Conservation (phyloP, 2,329 filamentous ascomycete species). For the Aurifilum marmelostoma region DNA sequence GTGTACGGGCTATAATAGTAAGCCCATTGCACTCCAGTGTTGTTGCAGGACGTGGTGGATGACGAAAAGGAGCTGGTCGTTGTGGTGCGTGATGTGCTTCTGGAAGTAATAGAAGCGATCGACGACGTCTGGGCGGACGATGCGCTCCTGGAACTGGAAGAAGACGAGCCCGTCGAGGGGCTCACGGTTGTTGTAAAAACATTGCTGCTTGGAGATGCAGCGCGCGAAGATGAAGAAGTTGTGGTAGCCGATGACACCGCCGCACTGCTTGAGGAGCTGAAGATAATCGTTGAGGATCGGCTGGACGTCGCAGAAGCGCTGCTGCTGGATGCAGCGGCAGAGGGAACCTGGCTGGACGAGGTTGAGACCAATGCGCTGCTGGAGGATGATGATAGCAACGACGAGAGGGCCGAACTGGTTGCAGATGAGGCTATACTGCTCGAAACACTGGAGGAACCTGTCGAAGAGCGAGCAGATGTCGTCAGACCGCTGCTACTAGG, state of each 20-base stretch:
- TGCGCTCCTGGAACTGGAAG: not conserved
- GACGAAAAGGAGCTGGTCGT: not conserved
- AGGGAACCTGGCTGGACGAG: no score
- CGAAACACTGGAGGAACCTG: not conserved
- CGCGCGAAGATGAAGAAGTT: not conserved
- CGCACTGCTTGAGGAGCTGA: not conserved
- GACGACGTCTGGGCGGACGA: not conserved
- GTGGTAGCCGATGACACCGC: not conserved
- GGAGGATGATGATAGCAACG: not conserved
- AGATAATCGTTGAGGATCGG: no score
- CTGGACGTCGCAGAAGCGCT: not conserved
- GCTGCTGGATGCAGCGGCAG: no score
- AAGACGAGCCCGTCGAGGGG: not conserved
- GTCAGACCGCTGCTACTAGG: not conserved
- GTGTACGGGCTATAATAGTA: not conserved
- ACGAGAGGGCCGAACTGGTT: not conserved
- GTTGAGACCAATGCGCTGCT: not conserved
- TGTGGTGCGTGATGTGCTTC: not conserved
- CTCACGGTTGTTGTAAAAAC: not conserved
- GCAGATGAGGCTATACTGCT: no score
- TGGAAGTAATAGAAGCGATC: not conserved
- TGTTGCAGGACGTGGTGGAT: not conserved
- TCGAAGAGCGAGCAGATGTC: not conserved
- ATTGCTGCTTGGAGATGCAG: not conserved
- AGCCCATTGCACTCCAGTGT: constrained; percentile 1